Evolutionary conservation across 306 rosid species (phyloP).

Genomic region (Corylus heterophylla): DNA sequence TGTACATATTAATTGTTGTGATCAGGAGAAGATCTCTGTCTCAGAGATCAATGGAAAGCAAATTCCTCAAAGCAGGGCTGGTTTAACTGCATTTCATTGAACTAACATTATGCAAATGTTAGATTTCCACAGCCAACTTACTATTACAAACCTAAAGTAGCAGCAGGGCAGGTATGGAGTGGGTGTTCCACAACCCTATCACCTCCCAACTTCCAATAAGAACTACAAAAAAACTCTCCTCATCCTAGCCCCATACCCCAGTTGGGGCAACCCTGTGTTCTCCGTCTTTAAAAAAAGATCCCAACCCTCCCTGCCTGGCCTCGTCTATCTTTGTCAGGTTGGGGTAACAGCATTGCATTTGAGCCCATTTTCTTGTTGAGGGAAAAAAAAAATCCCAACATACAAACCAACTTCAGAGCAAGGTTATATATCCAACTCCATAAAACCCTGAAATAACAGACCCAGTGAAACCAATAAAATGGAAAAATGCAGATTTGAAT

Average conservation of each 20-base stretch:
- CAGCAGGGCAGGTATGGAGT: neutral
- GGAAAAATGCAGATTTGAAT: neutral
- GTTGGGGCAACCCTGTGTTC: neutral
- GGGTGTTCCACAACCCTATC: neutral
- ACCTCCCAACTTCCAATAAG: too few species aligned
- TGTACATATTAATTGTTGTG: too few species aligned
- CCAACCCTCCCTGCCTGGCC: neutral
- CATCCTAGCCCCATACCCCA: neutral
- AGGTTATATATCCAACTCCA: neutral
- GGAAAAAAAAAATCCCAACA: neutral
- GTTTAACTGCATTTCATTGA: too few species aligned
- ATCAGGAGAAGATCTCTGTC: too few species aligned
- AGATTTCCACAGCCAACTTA: too few species aligned
- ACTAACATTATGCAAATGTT: too few species aligned
- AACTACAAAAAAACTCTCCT: neutral
- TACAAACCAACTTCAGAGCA: neutral
- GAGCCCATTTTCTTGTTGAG: neutral
- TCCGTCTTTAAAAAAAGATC: neutral
- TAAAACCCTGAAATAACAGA: neutral
- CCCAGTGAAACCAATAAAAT: neutral
- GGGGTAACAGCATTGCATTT: neutral
- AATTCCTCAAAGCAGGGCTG: too few species aligned
- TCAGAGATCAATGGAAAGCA: too few species aligned
- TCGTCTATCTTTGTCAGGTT: neutral
- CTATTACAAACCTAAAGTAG: too few species aligned